phyloP scores from a whole-genome alignment of 495 filamentous ascomycete genomes.

The Penicillium diatomitis region DNA sequence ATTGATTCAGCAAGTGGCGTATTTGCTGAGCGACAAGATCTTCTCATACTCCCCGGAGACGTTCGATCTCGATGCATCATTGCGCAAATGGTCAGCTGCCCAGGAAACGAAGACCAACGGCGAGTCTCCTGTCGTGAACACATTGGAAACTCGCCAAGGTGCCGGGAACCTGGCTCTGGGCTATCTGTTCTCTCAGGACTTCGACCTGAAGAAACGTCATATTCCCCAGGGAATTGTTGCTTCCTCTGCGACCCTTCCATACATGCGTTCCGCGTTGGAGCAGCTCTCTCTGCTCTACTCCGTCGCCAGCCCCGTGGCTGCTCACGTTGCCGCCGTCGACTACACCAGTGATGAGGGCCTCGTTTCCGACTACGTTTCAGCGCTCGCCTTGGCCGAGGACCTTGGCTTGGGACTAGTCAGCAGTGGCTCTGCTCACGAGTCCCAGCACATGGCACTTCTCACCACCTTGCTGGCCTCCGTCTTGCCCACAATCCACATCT shows the following conservation, averaged over 20 bases:
- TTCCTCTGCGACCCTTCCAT: conserved; percentile 68
- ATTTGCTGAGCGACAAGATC: conserved; percentile 86
- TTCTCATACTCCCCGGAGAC: conserved; percentile 93
- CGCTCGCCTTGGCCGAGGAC: conserved; percentile 79
- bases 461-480: conserved; percentile 73
- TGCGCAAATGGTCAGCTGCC: conserved; percentile 60
- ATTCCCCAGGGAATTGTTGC: conserved; percentile 85
- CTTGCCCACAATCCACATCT: conserved; percentile 81
- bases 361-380: conserved; percentile 78
- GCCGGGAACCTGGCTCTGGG: conserved; percentile 88
- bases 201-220: conserved; percentile 81
- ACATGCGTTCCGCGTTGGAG: conserved; percentile 76
- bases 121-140: conserved; percentile 63
- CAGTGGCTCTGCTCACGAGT: conserved; percentile 77
- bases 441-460: conserved; percentile 91
- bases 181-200: conserved; percentile 95
- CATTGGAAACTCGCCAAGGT: conserved; percentile 80
- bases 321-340: conserved; percentile 89
- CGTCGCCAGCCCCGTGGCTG: conserved; percentile 82
- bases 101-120: conserved; percentile 71
- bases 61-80: conserved; percentile 78
- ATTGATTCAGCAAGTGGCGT: conserved; percentile 91
- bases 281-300: conserved; percentile 84
- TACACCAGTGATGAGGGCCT: conserved; percentile 66
- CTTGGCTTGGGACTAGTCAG: conserved; percentile 79